phyloP scores from a whole-genome alignment of 2,329 filamentous ascomycete genomes.

The Pyricularia sp. region DNA sequence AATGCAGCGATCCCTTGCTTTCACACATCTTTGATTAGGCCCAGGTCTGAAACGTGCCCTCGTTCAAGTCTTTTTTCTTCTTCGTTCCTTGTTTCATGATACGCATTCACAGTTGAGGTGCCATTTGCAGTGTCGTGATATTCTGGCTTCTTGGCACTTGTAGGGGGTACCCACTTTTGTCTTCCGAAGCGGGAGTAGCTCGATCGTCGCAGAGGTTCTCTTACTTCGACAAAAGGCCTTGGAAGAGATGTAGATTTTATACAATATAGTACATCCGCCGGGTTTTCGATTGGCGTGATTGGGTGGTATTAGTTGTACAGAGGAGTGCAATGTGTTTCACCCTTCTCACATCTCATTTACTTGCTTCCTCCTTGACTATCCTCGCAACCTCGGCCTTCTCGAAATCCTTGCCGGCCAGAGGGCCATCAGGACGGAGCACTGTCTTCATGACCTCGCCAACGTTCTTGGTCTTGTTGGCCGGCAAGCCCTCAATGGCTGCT shows the following conservation, averaged over 20 bases:
- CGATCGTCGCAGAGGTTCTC: background rate
- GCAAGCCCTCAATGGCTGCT: conserved; percentile 40
- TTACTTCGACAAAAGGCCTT: background rate
- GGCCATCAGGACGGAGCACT: conserved; percentile 38
- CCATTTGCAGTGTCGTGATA: background rate
- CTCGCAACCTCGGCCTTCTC: conserved; percentile 52
- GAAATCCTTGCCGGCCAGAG: conserved; percentile 53
- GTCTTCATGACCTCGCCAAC: conserved; percentile 57
- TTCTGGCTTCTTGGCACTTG: background rate
- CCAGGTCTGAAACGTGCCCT: background rate
- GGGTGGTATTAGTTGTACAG: background rate
- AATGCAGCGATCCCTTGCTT: background rate
- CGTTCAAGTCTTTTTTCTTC: background rate
- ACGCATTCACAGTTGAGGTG: background rate
- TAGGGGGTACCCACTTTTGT: too few relatives aligned
- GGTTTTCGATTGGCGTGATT: background rate
- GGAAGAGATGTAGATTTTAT: background rate
- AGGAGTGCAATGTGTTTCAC: background rate
- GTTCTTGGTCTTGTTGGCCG: conserved; percentile 36
- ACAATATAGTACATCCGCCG: background rate
- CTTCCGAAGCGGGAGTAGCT: background rate
- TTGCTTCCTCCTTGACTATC: conserved; percentile 45
- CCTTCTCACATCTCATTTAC: background rate
- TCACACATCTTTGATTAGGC: background rate
- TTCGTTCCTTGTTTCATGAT: background rate